Evolutionary conservation across 352 stramenopile genomes (phyloP), one percentile per base, ranked within the genome.

Genomic region (Halophytophthora batemanensis): DNA sequence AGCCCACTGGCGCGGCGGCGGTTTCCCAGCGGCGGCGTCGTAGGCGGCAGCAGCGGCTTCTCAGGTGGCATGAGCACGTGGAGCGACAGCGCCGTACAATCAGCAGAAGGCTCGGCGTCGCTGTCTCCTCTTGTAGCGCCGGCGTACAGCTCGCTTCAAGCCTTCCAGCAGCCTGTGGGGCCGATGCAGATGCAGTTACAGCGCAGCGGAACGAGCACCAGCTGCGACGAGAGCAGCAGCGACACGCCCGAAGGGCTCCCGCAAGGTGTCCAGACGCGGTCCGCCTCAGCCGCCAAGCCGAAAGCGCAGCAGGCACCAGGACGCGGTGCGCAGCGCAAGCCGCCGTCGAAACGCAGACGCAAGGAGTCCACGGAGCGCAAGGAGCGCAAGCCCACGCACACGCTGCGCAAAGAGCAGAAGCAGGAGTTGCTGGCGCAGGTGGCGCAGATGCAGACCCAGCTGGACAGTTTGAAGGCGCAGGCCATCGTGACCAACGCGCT

Each of bases 401-500:
- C 51, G 11, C 41, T 71, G 12, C 63, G 58, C 6, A 63, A 62
- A 6, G 58, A 65, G 37, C 50, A 68, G 50, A 71, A 68, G 41
- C 55, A 59, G 41, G 48, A 66, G 42, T 44, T 71, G 14, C 22
- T 68, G 43, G 42, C 18, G 12, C 48, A 71, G 22, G 57, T 71
- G 17, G 50, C 54, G 3, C 40, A 54, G 25, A 23, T 71, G 10
- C 40, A 71, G 41, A 21, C 25, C 13, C 50, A 68, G 46, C 50
- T 71, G 14, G 59, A 71, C 23, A 71, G 45, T 33, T 53, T 71
- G 53, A 71, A 68, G 45, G 56, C 63, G 10, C 58, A 68, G 46
- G 63, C 63, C 15, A 59, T 71, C 28, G 59, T 71, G 12, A 61
- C 61, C 23, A 65, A 65, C 14, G 52, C 58, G n/a, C 42, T 71